phyloP scores from a whole-genome alignment of 345 rosid genomes.

The Ailanthus altissimus region DNA sequence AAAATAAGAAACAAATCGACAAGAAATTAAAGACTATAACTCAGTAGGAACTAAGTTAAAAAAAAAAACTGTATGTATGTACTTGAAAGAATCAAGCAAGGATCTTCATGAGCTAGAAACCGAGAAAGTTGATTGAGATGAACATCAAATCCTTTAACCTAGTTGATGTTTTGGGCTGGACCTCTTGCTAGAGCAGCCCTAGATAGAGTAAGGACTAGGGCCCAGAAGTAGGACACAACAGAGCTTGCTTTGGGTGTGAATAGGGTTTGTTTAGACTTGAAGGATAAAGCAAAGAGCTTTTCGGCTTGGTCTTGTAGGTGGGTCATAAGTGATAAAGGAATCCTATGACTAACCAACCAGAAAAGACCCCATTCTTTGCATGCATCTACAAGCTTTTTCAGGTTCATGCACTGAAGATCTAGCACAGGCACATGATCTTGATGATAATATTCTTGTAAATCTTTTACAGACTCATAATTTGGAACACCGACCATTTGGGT shows the following conservation, averaged over 20 bases:
- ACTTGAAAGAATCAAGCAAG: slow-evolving; percentile 65
- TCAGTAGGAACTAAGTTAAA: too few species aligned
- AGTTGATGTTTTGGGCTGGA: slow-evolving; percentile 37
- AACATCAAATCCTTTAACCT: slow-evolving; percentile 74
- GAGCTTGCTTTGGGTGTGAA: too few species aligned
- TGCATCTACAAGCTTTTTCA: slow-evolving; percentile 46
- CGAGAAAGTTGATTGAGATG: slow-evolving; percentile 51
- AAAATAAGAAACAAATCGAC: too few species aligned
- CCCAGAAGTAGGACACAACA: slow-evolving; percentile 79
- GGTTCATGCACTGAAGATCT: slow-evolving; percentile 47
- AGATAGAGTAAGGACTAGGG: slow-evolving; percentile 60
- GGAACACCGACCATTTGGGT: slow-evolving; percentile 21
- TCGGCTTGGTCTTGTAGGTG: slow-evolving; percentile 44
- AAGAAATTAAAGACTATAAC: too few species aligned
- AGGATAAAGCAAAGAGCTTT: slow-evolving; percentile 48
- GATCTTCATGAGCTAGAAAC: slow-evolving; percentile 25
- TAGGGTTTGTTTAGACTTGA: slow-evolving; percentile 43
- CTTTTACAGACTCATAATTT: neutral
- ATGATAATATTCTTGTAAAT: slow-evolving; percentile 19
- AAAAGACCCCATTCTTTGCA: slow-evolving; percentile 71
- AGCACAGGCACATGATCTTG: slow-evolving; percentile 47
- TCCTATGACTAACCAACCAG: slow-evolving; percentile 68
- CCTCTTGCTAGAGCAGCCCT: slow-evolving; percentile 51
- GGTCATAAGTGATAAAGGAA: slow-evolving; percentile 45
- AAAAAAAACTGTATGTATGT: too few species aligned